Base-by-base conservation (phyloP, 345 rosid species). In the Schrenkiella parvula region DNA sequence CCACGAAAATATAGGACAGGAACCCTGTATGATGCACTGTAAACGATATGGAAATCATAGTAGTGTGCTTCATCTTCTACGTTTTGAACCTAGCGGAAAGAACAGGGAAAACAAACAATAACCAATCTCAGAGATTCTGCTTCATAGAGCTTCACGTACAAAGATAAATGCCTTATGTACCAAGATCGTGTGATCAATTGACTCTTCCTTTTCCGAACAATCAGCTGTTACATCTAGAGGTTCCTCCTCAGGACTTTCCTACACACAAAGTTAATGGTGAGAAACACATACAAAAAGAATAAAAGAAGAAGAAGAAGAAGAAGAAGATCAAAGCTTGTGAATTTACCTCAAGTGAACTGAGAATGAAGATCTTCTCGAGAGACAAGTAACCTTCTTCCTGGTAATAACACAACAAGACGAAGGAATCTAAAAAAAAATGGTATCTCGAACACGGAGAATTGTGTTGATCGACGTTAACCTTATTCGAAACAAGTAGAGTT, bases 1-100 rank as follows among this genome's bases (percentile, higher is more conserved):
- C 83, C 96, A 4, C 91, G 90, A 52, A 91, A 88, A 58, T 88
- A 91, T 25, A 93, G 83, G 71, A 86, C 95, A 3, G 98, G 98
- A 73, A 89, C 90, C 71, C 79, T 70, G 48, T 79, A 93, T 0
- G 93, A 84, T 41, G 81, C 73, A 81, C 95, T 88, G 80, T 89
- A 88, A 46, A 91, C 80, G 8, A 91, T 68, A 73, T 91, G 95
- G 68, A 85, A 87, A 76, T 93, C 97, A 18, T 80, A 91, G 86
- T 79, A 82, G 70, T 80, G 95, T 47, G 64, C 83, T 72, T 81
- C 83, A 66, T 47, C 71, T 15, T 70, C 64, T 54, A 43, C n/a
- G 75, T 68, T 76, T 44, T 66, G 80, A 13, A 84, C 85, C 97
- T 93, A 58, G 22, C 43, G 10, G 68, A 57, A 22, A 43, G 22